Conservation (phyloP, 306 rosid genomes). For the Malus sieversii region DNA sequence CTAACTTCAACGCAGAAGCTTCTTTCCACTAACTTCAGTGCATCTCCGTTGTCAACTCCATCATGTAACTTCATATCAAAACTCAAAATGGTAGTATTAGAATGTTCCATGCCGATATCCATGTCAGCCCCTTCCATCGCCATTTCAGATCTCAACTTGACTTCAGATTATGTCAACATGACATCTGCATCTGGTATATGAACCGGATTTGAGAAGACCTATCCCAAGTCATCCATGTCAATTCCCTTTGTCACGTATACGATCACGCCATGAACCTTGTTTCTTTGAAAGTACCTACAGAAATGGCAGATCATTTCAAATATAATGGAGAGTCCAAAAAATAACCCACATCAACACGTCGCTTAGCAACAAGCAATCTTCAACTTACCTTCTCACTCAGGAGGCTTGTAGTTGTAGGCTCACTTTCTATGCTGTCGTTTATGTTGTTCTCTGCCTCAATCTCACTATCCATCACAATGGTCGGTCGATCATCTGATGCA, state of each 20-base stretch:
- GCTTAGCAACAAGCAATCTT: background rate
- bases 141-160: background rate
- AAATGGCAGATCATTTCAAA: slow-evolving; percentile 5
- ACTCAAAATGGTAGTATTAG: background rate
- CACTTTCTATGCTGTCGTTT: slow-evolving; percentile 37
- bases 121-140: background rate
- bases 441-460: slow-evolving; percentile 39
- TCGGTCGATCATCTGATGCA: slow-evolving; percentile 31
- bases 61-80: background rate
- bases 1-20: background rate
- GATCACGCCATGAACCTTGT: slow-evolving; percentile 92
- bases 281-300: slow-evolving; percentile 70
- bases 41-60: background rate
- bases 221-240: background rate
- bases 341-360: background rate
- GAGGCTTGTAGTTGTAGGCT: slow-evolving; percentile 31
- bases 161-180: background rate
- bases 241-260: slow-evolving; percentile 37
- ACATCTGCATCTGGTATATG: background rate
- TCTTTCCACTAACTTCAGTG: background rate
- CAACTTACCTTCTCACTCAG: slow-evolving; percentile 68
- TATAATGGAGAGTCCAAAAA: background rate
- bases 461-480: slow-evolving; percentile 38
- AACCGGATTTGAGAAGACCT: background rate
- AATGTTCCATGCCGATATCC: background rate